Evolutionary conservation across 2,329 filamentous ascomycete genomes (phyloP), one percentile per base, ranked within the genome.

Genomic region (Claviceps monticola): DNA sequence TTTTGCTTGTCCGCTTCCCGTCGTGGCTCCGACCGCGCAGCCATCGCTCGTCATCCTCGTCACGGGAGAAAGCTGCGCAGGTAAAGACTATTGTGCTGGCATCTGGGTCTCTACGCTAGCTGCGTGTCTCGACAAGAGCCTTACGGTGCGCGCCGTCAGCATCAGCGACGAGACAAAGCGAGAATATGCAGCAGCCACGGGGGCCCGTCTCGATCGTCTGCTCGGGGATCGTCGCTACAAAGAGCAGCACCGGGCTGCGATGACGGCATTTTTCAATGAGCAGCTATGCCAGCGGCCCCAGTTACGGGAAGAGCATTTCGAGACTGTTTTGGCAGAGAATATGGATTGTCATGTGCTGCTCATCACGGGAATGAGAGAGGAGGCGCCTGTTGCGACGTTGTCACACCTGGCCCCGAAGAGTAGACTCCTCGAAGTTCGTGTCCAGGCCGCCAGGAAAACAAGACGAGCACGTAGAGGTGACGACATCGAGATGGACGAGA

Each of bases 341-440:
- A 55, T 11, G 48, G 36, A 69, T 70, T 60, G 65, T 70, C 74
- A 82, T 52, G 76, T 82, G 47, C 63, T 84, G 44, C 53, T 84
- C 0, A 75, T 85, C 56, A 83, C 79, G 0, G 80, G 79, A 0
- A 76, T 83, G 74, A 74, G 78, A 68, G 80, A 84, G 48, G 65
- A 76, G 47, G 73, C 78, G 5, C 80, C 80, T 0, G 69, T 82
- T 11, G 66, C 75, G 54, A 43, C 55, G 13, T 73, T 80, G 0
- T 75, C 74, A n/a, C 73, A 76, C 65, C 59, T 82, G 23, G 73
- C 80, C 11, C 71, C 78, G 48, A 61, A 69, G 1, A 74, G 66
- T 54, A 75, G 67, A 55, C 53, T 84, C 17, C 37, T 83, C 46
- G 80, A 83, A 37, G 64, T 83, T 54, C 67, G 61, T 17, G 64